phyloP scores from a whole-genome alignment of 257 asterid species.

The Solanum etuberosum region DNA sequence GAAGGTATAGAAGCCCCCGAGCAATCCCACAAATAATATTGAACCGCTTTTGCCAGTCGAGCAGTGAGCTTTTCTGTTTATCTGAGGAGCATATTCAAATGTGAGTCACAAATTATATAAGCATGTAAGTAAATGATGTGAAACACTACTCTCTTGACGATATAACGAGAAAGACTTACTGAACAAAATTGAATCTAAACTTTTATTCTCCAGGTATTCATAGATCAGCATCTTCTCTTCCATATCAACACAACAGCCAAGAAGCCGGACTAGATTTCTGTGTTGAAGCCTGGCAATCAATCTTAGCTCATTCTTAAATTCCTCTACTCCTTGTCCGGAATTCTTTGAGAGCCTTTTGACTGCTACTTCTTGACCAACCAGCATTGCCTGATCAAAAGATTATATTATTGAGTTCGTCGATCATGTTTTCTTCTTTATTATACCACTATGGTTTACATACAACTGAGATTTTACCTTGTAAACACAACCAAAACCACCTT shows the following conservation, averaged over 20 bases:
- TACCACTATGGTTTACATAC: neutral
- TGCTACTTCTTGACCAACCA: slow-evolving; percentile 48
- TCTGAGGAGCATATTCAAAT: slow-evolving; percentile 12
- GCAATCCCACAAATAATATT: slow-evolving; percentile 59
- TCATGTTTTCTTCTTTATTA: neutral
- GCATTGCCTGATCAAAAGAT: slow-evolving; percentile 23
- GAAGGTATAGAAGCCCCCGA: slow-evolving; percentile 64
- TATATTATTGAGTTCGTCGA: neutral
- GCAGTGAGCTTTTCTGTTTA: slow-evolving; percentile 34
- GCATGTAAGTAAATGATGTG: neutral
- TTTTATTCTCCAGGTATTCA: slow-evolving; percentile 68
- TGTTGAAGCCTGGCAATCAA: slow-evolving; percentile 67
- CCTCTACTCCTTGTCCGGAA: slow-evolving; percentile 62
- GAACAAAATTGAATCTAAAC: slow-evolving; percentile 56
- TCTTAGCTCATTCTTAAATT: slow-evolving; percentile 63
- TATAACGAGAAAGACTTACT: slow-evolving; percentile 20
- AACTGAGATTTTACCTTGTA: slow-evolving; percentile 6
- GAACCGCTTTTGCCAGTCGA: slow-evolving; percentile 55
- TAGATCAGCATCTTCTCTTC: slow-evolving; percentile 66
- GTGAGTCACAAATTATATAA: neutral
- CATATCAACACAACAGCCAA: slow-evolving; percentile 60
- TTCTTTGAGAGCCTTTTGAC: slow-evolving; percentile 61
- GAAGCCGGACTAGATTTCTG: slow-evolving; percentile 57
- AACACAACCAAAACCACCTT: slow-evolving; percentile 14
- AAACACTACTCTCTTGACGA: neutral